phyloP scores from a whole-genome alignment of 345 rosid genomes.

The Melaleuca quinquenervia region DNA sequence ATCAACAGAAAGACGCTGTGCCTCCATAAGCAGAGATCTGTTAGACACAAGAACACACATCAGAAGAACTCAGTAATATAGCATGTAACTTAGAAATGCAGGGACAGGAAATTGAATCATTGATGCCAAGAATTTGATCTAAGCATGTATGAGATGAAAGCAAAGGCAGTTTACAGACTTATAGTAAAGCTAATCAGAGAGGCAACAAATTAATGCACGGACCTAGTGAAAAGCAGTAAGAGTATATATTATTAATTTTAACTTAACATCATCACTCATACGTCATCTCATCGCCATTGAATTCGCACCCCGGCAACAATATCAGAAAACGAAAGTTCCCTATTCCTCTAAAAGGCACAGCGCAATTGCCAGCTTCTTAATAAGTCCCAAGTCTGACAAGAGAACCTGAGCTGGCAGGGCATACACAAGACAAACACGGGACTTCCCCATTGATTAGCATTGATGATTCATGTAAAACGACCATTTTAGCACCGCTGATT shows the following conservation, averaged over 20 bases:
- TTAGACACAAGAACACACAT: neutral
- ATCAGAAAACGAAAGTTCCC: neutral
- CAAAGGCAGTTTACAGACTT: neutral
- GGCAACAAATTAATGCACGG: neutral
- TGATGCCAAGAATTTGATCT: neutral
- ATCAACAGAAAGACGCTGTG: neutral
- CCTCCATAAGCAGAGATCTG: neutral
- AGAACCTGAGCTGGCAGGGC: neutral
- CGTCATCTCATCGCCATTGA: neutral
- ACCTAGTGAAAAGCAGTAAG: neutral
- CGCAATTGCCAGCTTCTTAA: neutral
- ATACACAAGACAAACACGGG: neutral
- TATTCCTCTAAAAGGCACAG: neutral
- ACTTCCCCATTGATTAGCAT: neutral
- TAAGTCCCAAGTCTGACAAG: neutral
- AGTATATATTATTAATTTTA: neutral
- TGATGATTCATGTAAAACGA: neutral
- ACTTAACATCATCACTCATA: neutral
- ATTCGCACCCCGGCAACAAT: neutral
- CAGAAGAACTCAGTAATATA: neutral
- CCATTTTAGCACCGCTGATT: neutral
- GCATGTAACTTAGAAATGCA: neutral
- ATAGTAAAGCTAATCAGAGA: neutral
- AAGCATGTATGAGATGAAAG: neutral
- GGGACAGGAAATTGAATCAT: neutral